A percentile compares a stretch with the other conserved stretches of the same genome.
Conservation (phyloP, 208 protist species). For the Giardia duodenalis region DNA sequence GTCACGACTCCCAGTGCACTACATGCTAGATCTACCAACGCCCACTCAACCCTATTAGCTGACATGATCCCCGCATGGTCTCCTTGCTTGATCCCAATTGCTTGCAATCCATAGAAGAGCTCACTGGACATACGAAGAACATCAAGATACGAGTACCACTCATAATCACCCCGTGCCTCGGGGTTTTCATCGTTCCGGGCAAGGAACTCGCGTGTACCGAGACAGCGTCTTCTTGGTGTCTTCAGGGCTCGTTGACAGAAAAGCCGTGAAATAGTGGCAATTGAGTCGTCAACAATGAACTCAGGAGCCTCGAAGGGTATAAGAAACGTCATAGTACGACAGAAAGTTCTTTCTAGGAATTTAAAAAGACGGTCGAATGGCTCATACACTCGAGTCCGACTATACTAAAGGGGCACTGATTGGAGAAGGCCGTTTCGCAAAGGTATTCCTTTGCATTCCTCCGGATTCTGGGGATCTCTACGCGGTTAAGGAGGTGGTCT, state of each 20-base stretch:
- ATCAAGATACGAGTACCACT: conserved; percentile 28
- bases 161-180: not conserved
- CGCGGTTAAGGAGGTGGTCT: not conserved
- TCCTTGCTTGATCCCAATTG: conserved; percentile 29
- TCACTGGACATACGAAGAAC: not conserved
- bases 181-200: not conserved
- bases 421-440: not conserved
- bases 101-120: not conserved
- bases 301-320: conserved; percentile 5
- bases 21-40: conserved; percentile 37
- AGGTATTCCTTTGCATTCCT: not conserved
- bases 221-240: not conserved
- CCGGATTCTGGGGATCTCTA: not conserved
- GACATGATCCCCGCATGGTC: conserved; percentile 39
- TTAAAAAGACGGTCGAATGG: not conserved
- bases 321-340: not conserved
- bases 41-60: conserved; percentile 34
- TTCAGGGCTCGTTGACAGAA: not conserved
- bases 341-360: too few species aligned
- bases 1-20: conserved; percentile 7
- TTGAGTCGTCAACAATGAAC: not conserved
- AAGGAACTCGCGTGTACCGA: conserved; percentile 17
- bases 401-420: not conserved
- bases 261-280: not conserved
- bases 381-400: not conserved